These are phyloP conservation scores for Cyclotella sp. DNA, from an alignment of 108 stramenopile species.

Conservation along the genomic window DNA sequence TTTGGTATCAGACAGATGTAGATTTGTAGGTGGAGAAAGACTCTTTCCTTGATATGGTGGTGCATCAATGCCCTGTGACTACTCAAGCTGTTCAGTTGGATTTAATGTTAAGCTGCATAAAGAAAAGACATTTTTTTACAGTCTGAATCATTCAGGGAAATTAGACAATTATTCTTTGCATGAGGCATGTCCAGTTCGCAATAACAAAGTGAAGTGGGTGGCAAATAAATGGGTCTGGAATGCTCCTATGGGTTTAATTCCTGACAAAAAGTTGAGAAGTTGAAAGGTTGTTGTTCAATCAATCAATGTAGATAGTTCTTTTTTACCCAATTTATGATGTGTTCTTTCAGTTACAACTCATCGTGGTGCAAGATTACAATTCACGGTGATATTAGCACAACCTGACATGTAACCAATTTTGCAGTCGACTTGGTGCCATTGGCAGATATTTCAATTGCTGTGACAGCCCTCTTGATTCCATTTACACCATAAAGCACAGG, in stretches of 20 bases:
- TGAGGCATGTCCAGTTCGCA: conserved; percentile 90
- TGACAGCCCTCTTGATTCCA: conserved; percentile 72
- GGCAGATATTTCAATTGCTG: conserved; percentile 77
- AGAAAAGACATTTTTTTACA: conserved; percentile 90
- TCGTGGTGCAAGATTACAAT: not conserved
- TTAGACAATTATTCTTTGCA: conserved; percentile 75
- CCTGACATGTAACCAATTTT: conserved; percentile 73
- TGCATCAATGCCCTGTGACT: conserved; percentile 16
- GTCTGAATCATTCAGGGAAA: conserved; percentile 55
- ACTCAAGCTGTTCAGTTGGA: conserved; percentile 49
- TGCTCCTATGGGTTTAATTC: conserved; percentile 54
- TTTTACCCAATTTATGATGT: not conserved
- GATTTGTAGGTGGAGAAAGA: conserved; percentile 77
- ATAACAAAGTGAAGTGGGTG: conserved; percentile 89
- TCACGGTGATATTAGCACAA: conserved; percentile 44
- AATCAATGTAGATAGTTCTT: not conserved
- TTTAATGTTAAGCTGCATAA: conserved; percentile 75
- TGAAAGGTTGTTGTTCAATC: no score
- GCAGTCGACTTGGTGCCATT: conserved; percentile 82
- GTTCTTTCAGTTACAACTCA: conserved; percentile 24
- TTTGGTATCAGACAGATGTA: conserved; percentile 90
- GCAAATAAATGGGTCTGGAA: conserved; percentile 96
- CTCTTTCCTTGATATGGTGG: conserved; percentile 61
- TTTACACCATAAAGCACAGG: conserved; percentile 79
- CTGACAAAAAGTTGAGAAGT: conserved; percentile 4